Conservation (phyloP, 2,329 filamentous ascomycete species). For the Trichoderma sp. region DNA sequence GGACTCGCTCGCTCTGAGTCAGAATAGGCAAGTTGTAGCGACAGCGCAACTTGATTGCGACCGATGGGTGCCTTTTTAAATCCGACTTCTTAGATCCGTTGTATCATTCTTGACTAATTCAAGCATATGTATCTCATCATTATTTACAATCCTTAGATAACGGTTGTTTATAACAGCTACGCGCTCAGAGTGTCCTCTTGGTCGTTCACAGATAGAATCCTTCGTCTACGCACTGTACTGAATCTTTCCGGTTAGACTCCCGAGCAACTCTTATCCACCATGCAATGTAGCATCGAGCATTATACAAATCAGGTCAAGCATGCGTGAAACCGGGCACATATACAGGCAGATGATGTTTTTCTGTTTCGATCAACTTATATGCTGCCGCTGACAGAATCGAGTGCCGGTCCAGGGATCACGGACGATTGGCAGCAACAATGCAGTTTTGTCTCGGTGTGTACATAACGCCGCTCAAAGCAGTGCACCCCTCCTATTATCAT, state of each 20-base stretch:
- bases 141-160: neutral
- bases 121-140: neutral
- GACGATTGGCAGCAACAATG: neutral
- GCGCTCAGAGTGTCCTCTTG: neutral
- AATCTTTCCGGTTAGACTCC: neutral
- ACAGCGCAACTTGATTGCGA: neutral
- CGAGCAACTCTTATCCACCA: neutral
- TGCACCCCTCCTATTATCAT: neutral
- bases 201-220: neutral
- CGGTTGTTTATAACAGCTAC: neutral
- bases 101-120: neutral
- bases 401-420: neutral
- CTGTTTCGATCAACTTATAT: too few relatives aligned
- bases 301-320: neutral
- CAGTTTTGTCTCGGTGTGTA: neutral
- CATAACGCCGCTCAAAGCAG: neutral
- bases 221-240: neutral
- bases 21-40: neutral
- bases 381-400: neutral
- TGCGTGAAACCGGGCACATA: neutral
- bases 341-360: neutral
- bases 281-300: neutral
- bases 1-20: neutral
- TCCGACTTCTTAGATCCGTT: neutral
- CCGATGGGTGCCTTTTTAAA: neutral